Evolutionary conservation across 345 rosid species (phyloP).

Genomic region (Syzygium oleosum): DNA sequence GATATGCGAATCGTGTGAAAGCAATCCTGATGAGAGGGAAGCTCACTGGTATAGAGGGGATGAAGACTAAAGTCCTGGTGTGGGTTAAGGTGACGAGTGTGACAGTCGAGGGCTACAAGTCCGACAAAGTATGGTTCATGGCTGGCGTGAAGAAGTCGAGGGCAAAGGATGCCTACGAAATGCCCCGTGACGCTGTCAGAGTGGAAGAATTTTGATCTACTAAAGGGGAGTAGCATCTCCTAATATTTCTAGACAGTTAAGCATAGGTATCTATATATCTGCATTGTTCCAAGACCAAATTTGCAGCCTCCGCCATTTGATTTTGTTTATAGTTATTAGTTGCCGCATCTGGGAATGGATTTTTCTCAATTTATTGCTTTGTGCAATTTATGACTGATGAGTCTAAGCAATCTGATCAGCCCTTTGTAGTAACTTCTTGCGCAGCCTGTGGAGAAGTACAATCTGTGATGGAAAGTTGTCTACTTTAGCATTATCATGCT

Average conservation of each 20-base stretch:
- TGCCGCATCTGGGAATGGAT: neutral
- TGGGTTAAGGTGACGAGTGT: slow-evolving; percentile 86
- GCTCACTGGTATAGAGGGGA: slow-evolving; percentile 76
- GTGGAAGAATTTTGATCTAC: slow-evolving; percentile 60
- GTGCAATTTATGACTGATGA: neutral
- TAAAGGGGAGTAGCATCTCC: neutral
- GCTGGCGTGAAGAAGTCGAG: slow-evolving; percentile 92
- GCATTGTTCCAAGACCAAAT: neutral
- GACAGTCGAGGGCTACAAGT: slow-evolving; percentile 61
- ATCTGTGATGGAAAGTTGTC: neutral
- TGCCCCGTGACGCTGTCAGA: slow-evolving; percentile 49
- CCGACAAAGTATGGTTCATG: slow-evolving; percentile 93
- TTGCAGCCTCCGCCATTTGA: neutral
- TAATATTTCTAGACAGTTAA: neutral
- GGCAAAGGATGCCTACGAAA: slow-evolving; percentile 53
- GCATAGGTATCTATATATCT: neutral
- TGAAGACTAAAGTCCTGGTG: slow-evolving; percentile 91
- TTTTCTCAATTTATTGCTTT: neutral
- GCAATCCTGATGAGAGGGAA: slow-evolving; percentile 68
- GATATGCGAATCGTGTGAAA: slow-evolving; percentile 81
- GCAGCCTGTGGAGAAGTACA: neutral
- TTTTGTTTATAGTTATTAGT: neutral
- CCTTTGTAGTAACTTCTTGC: neutral
- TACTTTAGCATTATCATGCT: neutral
- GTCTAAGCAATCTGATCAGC: neutral